Conservation (phyloP, 2,329 filamentous ascomycete genomes). For the Colletotrichum coccodes region DNA sequence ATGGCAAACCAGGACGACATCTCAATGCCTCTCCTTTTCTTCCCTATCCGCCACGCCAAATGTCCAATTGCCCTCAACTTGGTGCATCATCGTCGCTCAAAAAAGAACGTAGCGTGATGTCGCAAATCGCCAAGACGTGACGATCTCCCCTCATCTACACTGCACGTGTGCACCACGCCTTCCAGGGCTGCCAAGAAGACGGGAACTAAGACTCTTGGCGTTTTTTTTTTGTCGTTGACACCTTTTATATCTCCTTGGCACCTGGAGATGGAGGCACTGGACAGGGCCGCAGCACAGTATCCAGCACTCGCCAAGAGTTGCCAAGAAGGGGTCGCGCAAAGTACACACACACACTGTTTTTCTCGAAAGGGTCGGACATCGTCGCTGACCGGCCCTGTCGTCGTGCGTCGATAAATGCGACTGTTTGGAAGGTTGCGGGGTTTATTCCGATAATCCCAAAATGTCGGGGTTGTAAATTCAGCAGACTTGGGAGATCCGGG, state of each 20-base stretch:
- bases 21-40: not conserved
- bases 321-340: constrained; percentile 24
- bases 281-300: not conserved
- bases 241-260: not conserved
- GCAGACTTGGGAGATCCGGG: not conserved
- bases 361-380: not conserved
- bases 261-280: not conserved
- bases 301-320: constrained; percentile 2
- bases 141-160: not conserved
- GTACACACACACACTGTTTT: not conserved
- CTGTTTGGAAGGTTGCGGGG: not conserved
- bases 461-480: not conserved
- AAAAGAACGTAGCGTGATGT: not conserved
- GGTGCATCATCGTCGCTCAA: not conserved
- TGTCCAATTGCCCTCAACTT: not conserved
- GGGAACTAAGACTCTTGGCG: constrained; percentile 25
- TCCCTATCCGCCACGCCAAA: not conserved
- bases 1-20: not conserved
- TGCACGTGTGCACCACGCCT: not conserved
- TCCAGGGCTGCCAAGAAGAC: constrained; percentile 20
- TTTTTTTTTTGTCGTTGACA: too few species aligned
- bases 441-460: not conserved
- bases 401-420: not conserved
- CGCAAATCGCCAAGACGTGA: not conserved
- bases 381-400: not conserved